phyloP scores from a whole-genome alignment of 331 rosid species.

The Pyracantha coccinea region DNA sequence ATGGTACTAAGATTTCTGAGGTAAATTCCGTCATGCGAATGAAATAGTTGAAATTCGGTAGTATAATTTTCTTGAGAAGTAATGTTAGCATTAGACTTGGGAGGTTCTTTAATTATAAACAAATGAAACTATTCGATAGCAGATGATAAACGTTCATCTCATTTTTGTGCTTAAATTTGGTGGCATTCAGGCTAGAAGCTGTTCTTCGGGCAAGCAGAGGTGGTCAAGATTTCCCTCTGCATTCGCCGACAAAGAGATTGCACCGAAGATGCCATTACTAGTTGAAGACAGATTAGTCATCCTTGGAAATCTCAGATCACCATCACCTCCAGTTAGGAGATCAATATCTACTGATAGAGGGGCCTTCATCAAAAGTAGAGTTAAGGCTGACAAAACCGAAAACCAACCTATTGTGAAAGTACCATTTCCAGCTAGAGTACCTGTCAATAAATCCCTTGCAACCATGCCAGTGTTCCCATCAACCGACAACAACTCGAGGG shows the following conservation, averaged over 20 bases:
- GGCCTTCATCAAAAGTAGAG: slow-evolving; percentile 47
- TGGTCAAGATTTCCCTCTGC: slow-evolving; percentile 77
- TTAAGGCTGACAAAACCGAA: slow-evolving; percentile 46
- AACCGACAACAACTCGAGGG: slow-evolving; percentile 28
- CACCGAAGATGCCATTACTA: slow-evolving; percentile 47
- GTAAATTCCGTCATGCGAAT: slow-evolving; percentile 20
- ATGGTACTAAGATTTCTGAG: slow-evolving; percentile 58
- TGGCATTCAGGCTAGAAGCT: slow-evolving; percentile 65
- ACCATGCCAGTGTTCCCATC: slow-evolving; percentile 32
- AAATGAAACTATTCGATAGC: not conserved
- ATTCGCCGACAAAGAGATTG: slow-evolving; percentile 56
- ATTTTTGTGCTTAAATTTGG: not conserved
- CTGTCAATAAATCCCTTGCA: slow-evolving; percentile 43
- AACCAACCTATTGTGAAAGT: slow-evolving; percentile 55
- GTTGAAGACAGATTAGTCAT: slow-evolving; percentile 48
- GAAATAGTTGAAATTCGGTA: not conserved
- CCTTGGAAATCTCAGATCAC: slow-evolving; percentile 67
- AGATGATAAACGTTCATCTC: not conserved
- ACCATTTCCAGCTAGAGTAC: slow-evolving; percentile 72
- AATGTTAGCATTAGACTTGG: not conserved
- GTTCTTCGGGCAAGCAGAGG: slow-evolving; percentile 94
- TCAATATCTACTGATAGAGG: slow-evolving; percentile 91
- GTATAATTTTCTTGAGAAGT: not conserved
- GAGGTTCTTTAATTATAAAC: not conserved
- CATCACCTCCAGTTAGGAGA: slow-evolving; percentile 86